Percentiles rank a stretch among this genome's conserved stretches.
Conservation (phyloP, 257 asterid species). For the Solanum stenotomum region DNA sequence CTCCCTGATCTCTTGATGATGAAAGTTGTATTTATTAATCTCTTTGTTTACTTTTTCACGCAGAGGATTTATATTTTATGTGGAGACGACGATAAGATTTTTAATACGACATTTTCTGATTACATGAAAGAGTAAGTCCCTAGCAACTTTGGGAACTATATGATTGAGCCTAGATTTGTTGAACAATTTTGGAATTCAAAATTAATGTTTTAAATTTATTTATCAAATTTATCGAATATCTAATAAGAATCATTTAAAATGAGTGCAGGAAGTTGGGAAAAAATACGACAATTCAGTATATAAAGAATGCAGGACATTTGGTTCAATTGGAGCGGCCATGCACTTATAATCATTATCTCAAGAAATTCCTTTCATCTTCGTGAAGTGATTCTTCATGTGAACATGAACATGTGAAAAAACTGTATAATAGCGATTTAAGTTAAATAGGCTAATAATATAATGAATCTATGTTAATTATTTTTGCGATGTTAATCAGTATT, state of each 20-base stretch:
- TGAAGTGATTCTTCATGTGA: background rate
- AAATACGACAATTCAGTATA: background rate
- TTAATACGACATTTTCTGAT: background rate
- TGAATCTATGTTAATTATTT: background rate
- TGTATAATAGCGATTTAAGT: background rate
- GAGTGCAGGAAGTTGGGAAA: background rate
- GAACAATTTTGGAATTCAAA: background rate
- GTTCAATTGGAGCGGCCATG: background rate
- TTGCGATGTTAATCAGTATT: background rate
- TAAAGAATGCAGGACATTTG: background rate
- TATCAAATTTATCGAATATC: background rate
- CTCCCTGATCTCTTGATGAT: background rate
- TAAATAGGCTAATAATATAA: background rate
- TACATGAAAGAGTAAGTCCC: background rate
- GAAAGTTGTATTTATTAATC: background rate
- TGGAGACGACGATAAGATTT: background rate
- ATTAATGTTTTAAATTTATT: background rate
- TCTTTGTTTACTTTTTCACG: background rate
- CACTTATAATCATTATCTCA: background rate
- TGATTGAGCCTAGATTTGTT: background rate
- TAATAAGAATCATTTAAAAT: background rate
- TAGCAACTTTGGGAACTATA: background rate
- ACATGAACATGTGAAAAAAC: no score
- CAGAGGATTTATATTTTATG: background rate
- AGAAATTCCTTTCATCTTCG: background rate